A percentile compares a stretch with the other conserved stretches of the same genome.
phyloP scores from a whole-genome alignment of 2,329 filamentous ascomycete genomes.

The Penicillium sp. region DNA sequence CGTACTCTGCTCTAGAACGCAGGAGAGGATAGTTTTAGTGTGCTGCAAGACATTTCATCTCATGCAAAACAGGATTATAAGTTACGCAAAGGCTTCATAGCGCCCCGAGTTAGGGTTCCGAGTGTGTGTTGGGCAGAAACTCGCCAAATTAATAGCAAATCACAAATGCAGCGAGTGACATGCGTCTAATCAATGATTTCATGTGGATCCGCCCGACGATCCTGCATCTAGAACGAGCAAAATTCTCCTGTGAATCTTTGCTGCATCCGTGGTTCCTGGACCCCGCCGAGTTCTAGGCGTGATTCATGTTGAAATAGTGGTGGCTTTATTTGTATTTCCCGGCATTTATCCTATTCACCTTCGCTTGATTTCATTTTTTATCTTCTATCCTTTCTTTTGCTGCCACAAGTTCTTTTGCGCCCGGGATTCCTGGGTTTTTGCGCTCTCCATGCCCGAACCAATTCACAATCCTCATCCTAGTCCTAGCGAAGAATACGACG shows the following conservation, averaged over 20 bases:
- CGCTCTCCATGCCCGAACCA: slow-evolving; percentile 15
- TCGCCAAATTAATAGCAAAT: too few species aligned
- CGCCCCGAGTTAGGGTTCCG: too few species aligned
- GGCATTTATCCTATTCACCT: neutral
- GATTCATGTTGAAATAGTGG: neutral
- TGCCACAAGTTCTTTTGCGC: neutral
- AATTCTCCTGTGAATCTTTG: neutral
- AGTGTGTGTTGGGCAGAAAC: too few species aligned
- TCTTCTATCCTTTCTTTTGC: neutral
- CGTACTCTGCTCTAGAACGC: slow-evolving; percentile 3
- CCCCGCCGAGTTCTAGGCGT: neutral
- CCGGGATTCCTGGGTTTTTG: neutral
- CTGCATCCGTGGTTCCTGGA: neutral
- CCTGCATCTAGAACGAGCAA: neutral
- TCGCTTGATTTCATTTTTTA: neutral
- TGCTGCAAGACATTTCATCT: neutral
- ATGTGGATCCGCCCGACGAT: neutral
- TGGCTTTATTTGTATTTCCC: neutral
- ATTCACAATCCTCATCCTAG: slow-evolving; percentile 18
- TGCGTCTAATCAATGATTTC: neutral
- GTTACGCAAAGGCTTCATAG: too few species aligned
- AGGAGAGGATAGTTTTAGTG: neutral
- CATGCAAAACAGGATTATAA: too few species aligned
- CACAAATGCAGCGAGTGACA: too few species aligned
- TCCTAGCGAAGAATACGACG: slow-evolving; percentile 20